Conservation (phyloP, 2,329 filamentous ascomycete species). For the Dactylellina parvicollis region DNA sequence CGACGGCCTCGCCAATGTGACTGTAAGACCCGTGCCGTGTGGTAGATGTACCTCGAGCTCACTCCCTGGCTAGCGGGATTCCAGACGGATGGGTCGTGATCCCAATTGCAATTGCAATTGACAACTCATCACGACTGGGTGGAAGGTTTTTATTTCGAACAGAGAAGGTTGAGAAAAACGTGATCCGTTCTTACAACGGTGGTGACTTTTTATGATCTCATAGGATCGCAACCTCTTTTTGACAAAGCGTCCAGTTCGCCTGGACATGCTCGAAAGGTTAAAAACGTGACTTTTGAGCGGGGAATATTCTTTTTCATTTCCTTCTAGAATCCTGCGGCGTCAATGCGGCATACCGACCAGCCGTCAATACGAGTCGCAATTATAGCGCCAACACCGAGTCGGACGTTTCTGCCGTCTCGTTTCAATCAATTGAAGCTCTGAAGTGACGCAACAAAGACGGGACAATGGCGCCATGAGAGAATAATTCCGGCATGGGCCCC, state of each 20-base stretch:
- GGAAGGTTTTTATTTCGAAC: background rate
- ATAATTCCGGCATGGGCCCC: background rate
- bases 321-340: constrained; percentile 10
- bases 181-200: background rate
- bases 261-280: constrained; percentile 2
- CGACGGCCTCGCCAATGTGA: background rate
- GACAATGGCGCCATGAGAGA: constrained; percentile 14
- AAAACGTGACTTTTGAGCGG: background rate
- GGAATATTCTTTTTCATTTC: background rate
- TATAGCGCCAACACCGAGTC: background rate
- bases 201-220: background rate
- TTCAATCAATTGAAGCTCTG: background rate
- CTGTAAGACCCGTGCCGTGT: constrained; percentile 3
- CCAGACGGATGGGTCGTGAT: background rate
- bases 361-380: background rate
- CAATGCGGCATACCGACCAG: background rate
- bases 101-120: background rate
- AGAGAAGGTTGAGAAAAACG: background rate
- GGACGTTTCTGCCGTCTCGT: background rate
- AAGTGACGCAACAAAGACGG: constrained; percentile 17
- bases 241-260: background rate
- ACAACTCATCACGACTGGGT: constrained; percentile 9
- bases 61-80: background rate
- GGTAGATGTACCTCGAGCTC: background rate
- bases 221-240: background rate